Percentiles rank a stretch among this genome's conserved stretches.
phyloP scores from a whole-genome alignment of 2,329 filamentous ascomycete genomes.

The Aspergillus pseudoterreus region DNA sequence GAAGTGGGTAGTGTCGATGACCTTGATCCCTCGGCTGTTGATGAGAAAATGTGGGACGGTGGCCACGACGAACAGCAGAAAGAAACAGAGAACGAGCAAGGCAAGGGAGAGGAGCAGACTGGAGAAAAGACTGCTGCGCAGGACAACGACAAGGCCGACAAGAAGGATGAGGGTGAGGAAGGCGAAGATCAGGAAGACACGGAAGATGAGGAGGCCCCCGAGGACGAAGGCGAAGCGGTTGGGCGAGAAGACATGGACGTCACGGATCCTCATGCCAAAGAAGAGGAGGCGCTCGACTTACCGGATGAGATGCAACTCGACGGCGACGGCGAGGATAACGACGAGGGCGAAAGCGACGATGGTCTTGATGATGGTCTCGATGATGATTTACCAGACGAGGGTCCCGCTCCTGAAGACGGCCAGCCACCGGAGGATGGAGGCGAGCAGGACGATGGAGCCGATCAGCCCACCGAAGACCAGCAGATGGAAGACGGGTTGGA shows the following conservation, averaged over 20 bases:
- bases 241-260: slow-evolving; percentile 63
- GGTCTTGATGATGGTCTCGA: slow-evolving; percentile 34
- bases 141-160: slow-evolving; percentile 43
- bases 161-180: slow-evolving; percentile 48
- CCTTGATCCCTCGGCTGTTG: slow-evolving; percentile 80
- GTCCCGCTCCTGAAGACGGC: slow-evolving; percentile 35
- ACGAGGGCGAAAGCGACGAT: slow-evolving; percentile 38
- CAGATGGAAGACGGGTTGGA: slow-evolving; percentile 29
- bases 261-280: slow-evolving; percentile 71
- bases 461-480: slow-evolving; percentile 26
- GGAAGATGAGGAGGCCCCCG: slow-evolving; percentile 45
- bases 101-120: slow-evolving; percentile 48
- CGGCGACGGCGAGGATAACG: slow-evolving; percentile 59
- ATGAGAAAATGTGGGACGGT: slow-evolving; percentile 99
- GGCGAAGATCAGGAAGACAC: slow-evolving; percentile 58
- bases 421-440: slow-evolving; percentile 30
- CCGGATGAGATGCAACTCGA: slow-evolving; percentile 87
- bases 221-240: slow-evolving; percentile 60
- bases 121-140: slow-evolving; percentile 60
- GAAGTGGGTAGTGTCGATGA: slow-evolving; percentile 89
- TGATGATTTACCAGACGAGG: slow-evolving; percentile 42
- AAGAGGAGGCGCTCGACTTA: slow-evolving; percentile 76
- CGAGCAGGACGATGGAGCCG: slow-evolving; percentile 29
- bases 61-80: slow-evolving; percentile 62
- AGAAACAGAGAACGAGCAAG: slow-evolving; percentile 72